Base-by-base conservation (phyloP, 1,284 basidiomycete species). In the Apiotrichum veenhuisii region DNA sequence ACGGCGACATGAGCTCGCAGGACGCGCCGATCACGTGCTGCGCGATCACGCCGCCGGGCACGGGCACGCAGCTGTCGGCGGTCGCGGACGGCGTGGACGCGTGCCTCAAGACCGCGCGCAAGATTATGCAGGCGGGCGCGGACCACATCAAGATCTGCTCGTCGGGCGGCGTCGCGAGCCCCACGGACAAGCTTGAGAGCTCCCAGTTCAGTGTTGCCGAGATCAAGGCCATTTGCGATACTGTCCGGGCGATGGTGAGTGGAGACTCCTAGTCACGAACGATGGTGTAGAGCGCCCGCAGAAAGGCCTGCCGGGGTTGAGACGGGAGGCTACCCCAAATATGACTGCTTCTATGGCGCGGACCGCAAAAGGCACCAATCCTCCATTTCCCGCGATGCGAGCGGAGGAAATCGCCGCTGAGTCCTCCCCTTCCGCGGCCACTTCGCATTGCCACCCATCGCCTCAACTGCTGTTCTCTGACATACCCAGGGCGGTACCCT, bases 141-240 rank as follows among this genome's bases (percentile, higher is more conserved):
- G 55, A 63, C 33, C 56, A 61, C 34, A 48, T 63, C 50, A 63
- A 63, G 58, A 58, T 63, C 44, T 51, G 48, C 26, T 55, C 58
- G 0, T 51, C 47, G 5, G 61, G 61, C 23, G 61, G 62, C 15
- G 62, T 63, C 3, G 60, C 58, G 1, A 50, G 50, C 9, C 55
- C 52, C 0, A 63, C 58, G 7, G 81, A 82, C 58, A 74, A 75
- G 0, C 79, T 82, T 40, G 80, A 82, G 63, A 78, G 76, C 1
- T 71, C 80, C 0, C 81, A 82, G 62, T 82, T 78, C 61, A 76
- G 78, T 0, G 69, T 76, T 0, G 80, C 81, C 18, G 81, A 82
- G 68, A 72, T 82, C 17, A 66, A 64, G 17, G 81, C 80, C 0
- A 79, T 81, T 58, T 81, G 79, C 3, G 74, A 69, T n/a, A 80